Conservation (phyloP, 2,329 filamentous ascomycete species). For the Dothistroma septosporum region DNA sequence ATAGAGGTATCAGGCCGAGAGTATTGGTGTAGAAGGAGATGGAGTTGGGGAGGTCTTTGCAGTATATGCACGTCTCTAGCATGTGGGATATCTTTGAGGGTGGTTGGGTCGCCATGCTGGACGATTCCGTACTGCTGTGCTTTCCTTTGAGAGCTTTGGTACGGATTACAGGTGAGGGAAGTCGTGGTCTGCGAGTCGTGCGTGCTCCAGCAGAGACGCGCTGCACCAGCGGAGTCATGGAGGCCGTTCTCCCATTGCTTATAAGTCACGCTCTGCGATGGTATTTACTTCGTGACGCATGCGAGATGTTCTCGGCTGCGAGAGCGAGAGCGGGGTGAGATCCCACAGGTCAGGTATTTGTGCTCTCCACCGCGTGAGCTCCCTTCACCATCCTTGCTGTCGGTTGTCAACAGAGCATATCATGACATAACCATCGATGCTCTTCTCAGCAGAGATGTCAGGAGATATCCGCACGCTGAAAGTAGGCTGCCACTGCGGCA, state of each 20-base stretch:
- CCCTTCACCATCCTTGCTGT: not conserved
- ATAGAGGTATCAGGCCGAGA: slow-evolving; percentile 8
- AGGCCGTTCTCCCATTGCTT: not conserved
- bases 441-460: not conserved
- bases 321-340: not conserved
- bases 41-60: slow-evolving; percentile 8
- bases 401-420: not conserved
- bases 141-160: not conserved
- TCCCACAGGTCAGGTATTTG: not conserved
- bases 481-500: not conserved
- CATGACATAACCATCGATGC: not conserved
- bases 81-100: slow-evolving; percentile 10
- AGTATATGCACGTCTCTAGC: slow-evolving; percentile 15
- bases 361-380: not conserved
- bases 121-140: not conserved
- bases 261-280: not conserved
- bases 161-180: not conserved
- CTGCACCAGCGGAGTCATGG: not conserved
- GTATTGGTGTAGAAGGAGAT: slow-evolving; percentile 11
- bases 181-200: not conserved
- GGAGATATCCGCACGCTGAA: slow-evolving; percentile 10
- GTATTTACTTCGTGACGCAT: not conserved
- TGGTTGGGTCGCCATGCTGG: slow-evolving; percentile 3
- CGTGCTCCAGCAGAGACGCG: not conserved
- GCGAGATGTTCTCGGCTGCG: not conserved